Evolutionary conservation across 257 asterid species (phyloP).

Genomic region (Nicotiana paniculata): DNA sequence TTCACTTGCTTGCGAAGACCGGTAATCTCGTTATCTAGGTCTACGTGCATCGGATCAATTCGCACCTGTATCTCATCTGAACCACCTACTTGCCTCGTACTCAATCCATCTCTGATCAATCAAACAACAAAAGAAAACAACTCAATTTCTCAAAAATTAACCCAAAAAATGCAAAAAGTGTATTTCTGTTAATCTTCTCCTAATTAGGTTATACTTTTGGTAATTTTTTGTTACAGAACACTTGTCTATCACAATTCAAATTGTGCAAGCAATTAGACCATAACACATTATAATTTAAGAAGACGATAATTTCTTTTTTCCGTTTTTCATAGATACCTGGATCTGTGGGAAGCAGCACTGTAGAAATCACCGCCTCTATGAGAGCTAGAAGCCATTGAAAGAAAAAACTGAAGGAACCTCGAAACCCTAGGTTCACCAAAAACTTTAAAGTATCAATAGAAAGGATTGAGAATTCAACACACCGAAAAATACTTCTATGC

Average conservation of each 20-base stretch:
- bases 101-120: conserved; percentile 59
- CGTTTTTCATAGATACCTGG: conserved; percentile 34
- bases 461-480: background rate
- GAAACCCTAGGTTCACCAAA: background rate
- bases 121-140: background rate
- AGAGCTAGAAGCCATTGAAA: conserved; percentile 20
- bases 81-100: conserved; percentile 59
- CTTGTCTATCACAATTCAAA: background rate
- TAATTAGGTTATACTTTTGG: background rate
- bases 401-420: background rate
- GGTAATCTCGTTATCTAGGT: conserved; percentile 65
- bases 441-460: background rate
- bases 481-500: background rate
- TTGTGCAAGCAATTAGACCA: background rate
- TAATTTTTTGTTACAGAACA: background rate
- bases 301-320: background rate
- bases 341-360: conserved; percentile 57
- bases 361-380: conserved; percentile 27
- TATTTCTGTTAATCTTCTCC: background rate
- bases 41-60: conserved; percentile 73
- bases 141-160: background rate
- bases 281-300: background rate
- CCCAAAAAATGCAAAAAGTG: background rate
- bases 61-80: conserved; percentile 81
- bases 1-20: conserved; percentile 91